Conservation (phyloP, 164 flowering plant species). For the Annona squamosa region DNA sequence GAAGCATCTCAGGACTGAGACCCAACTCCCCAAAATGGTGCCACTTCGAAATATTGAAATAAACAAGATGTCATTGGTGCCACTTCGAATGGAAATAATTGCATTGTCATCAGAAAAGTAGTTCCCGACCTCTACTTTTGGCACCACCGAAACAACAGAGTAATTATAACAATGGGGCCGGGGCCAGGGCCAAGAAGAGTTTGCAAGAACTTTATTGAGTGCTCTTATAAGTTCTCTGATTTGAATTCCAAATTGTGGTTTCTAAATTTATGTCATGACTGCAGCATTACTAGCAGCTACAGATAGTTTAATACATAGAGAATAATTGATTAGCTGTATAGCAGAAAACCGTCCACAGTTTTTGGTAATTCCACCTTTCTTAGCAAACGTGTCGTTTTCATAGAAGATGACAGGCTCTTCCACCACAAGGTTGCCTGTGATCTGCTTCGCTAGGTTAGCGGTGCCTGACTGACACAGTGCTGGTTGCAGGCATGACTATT, state of each 20-base stretch:
- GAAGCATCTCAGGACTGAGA: no score
- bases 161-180: not conserved
- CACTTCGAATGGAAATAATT: not conserved
- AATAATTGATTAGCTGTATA: no score
- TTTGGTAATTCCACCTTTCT: not conserved
- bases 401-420: no score
- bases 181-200: not conserved
- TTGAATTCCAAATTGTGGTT: not conserved
- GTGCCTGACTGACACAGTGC: no score
- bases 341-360: not conserved
- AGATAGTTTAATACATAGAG: no score
- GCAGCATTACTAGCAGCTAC: not conserved
- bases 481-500: no score
- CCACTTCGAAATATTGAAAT: no score
- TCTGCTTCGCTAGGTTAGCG: no score
- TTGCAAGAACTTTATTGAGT: not conserved
- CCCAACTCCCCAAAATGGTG: no score
- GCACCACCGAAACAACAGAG: not conserved
- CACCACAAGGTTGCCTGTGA: no score
- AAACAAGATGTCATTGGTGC: not conserved
- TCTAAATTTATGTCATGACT: not conserved
- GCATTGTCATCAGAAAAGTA: not conserved
- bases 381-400: not conserved
- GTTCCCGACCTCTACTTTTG: not conserved
- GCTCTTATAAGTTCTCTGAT: not conserved